A percentile compares a stretch with the other conserved stretches of the same genome.
Evolutionary conservation across 371 early-diverging fungal genomes (phyloP).

Genomic region (Zopfochytrium polystomum): DNA sequence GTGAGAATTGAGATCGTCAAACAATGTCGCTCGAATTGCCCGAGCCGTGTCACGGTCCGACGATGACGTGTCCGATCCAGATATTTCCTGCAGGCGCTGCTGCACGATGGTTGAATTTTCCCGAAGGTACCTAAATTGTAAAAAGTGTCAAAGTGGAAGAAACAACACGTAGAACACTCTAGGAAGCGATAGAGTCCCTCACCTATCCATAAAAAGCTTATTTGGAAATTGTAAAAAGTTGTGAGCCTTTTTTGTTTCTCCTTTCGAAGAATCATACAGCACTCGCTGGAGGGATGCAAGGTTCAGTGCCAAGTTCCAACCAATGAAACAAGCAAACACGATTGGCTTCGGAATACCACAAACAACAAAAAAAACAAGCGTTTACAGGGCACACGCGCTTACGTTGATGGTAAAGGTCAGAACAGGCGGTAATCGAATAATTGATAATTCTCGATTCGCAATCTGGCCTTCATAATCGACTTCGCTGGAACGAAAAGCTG

Average conservation of each 20-base stretch:
- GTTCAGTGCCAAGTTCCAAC: not conserved
- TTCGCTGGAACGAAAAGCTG: slow-evolving; percentile 56
- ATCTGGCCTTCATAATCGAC: slow-evolving; percentile 51
- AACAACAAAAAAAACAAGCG: slow-evolving; percentile 2
- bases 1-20: too few species aligned
- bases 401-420: slow-evolving; percentile 63
- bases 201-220: slow-evolving; percentile 15
- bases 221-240: slow-evolving; percentile 53
- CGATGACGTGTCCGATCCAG: too few species aligned
- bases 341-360: not conserved
- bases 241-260: slow-evolving; percentile 64
- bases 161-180: too few species aligned
- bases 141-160: not conserved
- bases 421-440: slow-evolving; percentile 58
- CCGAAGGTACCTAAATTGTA: too few species aligned
- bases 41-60: too few species aligned
- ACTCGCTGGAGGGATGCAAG: slow-evolving; percentile 47
- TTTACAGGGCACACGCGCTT: too few species aligned
- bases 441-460: slow-evolving; percentile 53
- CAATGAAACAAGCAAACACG: not conserved
- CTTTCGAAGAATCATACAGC: slow-evolving; percentile 60
- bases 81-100: too few species aligned
- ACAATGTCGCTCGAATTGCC: too few species aligned
- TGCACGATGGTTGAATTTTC: too few species aligned
- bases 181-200: too few species aligned